Evolutionary conservation across 192 early-diverging fungal species (phyloP), one percentile per base, ranked within the genome.

Genomic region (Podila epicladia): DNA sequence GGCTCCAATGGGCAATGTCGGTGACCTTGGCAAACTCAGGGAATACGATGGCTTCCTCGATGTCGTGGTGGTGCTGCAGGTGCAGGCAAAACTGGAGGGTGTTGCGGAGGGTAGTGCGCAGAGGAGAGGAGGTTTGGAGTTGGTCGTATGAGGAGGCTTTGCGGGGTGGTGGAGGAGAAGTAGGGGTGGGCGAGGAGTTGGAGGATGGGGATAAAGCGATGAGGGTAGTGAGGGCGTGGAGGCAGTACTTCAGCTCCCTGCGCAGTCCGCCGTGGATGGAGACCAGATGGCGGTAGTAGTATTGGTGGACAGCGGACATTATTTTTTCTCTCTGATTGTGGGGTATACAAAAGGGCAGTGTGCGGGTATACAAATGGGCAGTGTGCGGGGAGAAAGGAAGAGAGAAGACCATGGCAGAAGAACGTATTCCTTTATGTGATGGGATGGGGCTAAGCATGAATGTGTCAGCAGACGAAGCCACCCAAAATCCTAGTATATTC

Each of bases 21-120:
- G 59, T 61, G 59, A 61, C 59, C 15, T 61, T 61, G 59, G 59
- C 59, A 61, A 61, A 61, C 15, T 20, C 32, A 6, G 59, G 59
- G 12, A 61, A 61, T 31, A 61, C 19, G 26, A 61, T 19, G 22
- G 22, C 26, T 8, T 61, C 59, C 31, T 61, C 59, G 29, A 61
- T 28, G 29, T 61, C 59, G 26, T 61, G 59, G 29, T 61, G 59
- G 22, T 7, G 15, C 13, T 61, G 59, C 31, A 61, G 29, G 26
- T 61, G 59, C 26, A 19, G 31, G 13, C 59, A 19, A 31, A 61
- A 61, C 31, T 61, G 59, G 19, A 61, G 59, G 8, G 31, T 33
- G 28, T 31, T 61, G 22, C 31, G 59, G 29, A 61, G 59, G 17
- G 26, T 61, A 19, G 28, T 61, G 5, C 59, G 59, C 7, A 61